Evolutionary conservation across 2,329 filamentous ascomycete genomes (phyloP), one percentile per base, ranked within the genome.

Genomic region (Triangularia verruculosa): DNA sequence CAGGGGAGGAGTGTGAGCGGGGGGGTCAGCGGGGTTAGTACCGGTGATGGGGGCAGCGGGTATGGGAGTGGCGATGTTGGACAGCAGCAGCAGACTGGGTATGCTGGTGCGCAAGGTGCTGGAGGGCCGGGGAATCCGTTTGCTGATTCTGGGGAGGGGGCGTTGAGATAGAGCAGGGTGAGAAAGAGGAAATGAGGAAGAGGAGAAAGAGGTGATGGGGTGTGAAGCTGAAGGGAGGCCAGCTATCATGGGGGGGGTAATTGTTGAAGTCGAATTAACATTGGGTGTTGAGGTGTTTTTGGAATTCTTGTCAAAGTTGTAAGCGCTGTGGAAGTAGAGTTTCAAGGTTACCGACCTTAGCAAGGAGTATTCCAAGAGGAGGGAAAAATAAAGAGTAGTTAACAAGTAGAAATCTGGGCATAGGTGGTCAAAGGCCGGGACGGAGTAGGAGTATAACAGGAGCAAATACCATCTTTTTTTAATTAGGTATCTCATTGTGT

Each of bases 1-100:
- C 74, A 76, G 57, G 73, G 73, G 57, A 72, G 71, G 28, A 20
- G 72, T 73, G 66, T 71, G 61, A 43, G 69, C 34, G 64, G 61
- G 47, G 56, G 43, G 13, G 63, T 51, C 15, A 54, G 8, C 5
- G 25, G 8, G 27, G 27, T 6, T 60, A 30, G 20, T 30, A 54
- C 1, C n/a, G n/a, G n/a, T n/a, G n/a, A n/a, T 54, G 15, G 4
- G 11, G 22, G 15, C 3, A 52, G 13, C 70, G 70, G 57, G 53
- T 67, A 27, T 68, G 51, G 51, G 51, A 70, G 67, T 72, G 72
- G 47, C 65, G 20, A 27, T 25, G 34, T 47, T 5, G 39, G 39
- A 9, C 39, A 47, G 39, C 39, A 34, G 8, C 39, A 47, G 39
- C 39, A 34, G 20, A 28, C 56, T 27, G 56, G n/a, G 32, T 34